Evolutionary conservation across 2,329 filamentous ascomycete species (phyloP), one percentile per base, ranked within the genome.

Genomic region (Moelleriella libera): DNA sequence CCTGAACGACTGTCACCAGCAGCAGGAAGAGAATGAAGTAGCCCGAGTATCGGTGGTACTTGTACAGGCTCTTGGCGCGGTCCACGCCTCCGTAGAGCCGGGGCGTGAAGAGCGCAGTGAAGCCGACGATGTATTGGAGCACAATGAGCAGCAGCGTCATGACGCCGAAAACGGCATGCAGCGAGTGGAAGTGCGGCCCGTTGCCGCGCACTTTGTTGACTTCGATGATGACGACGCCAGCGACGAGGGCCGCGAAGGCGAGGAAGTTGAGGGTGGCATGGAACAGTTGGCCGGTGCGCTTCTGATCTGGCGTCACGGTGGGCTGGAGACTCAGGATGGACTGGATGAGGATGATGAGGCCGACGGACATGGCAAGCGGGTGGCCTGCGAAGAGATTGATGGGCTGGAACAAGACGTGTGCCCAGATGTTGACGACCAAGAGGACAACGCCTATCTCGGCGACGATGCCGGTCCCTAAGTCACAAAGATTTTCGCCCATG

Each of bases 371-470:
- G 49, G 82, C 70, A 60, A 96, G 80, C 6, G 90, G 90, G 64
- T 97, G 90, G 7, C 83, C 80, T 14, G 87, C 88, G 74, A 97
- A 95, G 56, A 95, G 79, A 40, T 86, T 85, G 51, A 94, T 60
- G 31, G 69, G 64, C 48, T 82, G 72, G 41, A 79, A 75, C 60
- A 95, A 78, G 53, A 96, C 76, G 48, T 76, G 76, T 43, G 78
- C 77, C 87, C 88, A 95, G 54, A 94, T 73, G 48, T 90, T 77
- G 37, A 78, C 77, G 45, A 80, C 70, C 52, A 96, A 76, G 53
- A 95, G 76, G 66, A 87, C 69, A 48, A 82, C 77, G 48, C 88
- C 90, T 42, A 78, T 74, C 66, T 96, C 88, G 41, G 88, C 85
- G 50, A 96, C 66, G 50, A 83, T 74, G 48, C 80, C 90, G 12